Base-by-base conservation (phyloP, 805 yeast genomes). In the Saccharomycopsis malanga region DNA sequence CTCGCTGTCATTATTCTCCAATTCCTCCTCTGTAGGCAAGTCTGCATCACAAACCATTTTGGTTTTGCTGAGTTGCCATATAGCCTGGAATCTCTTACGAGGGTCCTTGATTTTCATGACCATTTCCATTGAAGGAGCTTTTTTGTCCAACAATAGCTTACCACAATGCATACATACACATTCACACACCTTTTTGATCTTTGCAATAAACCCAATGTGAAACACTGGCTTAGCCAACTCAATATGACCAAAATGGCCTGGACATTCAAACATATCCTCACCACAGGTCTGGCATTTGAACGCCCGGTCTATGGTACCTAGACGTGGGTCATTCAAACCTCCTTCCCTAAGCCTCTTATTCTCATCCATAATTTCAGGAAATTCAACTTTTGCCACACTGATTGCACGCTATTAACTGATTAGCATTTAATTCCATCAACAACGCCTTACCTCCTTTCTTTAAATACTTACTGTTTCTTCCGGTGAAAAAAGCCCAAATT, bases 321-420 rank as follows among this genome's bases (percentile, higher is more conserved):
- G 73, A 59, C 98, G 81, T 52, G 98, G 98, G 65, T 94, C 98
- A 63, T 89, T 91, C 53, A 93, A 72, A 52, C 99, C 99, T 54
- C 97, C 97, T 56, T 88, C 89, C 64, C 97, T 81, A 41, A 98
- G 97, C 55, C 86, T 85, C 50, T 95, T 88, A 34, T 96, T 79
- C 66, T 89, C 97, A 66, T 93, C 98, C 96, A 93, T 93, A n/a
- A 97, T 93, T 68, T 93, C 99, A 20, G 99, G 98, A 61, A 85
- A 93, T 67, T 91, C 97, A 61, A 93, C 87, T 63, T 93, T 93
- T 37, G 97, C 98, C 51, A 94, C 98, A 53, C 96, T 87, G 56
- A 93, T 89, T 42, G 98, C 97, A 67, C 96, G 84, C 75, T 71
- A n/a, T n/a, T n/a, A n/a, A n/a, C n/a, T n/a, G n/a, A n/a, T n/a